phyloP scores from a whole-genome alignment of 768 basidiomycete species.

The Mycena crocata region DNA sequence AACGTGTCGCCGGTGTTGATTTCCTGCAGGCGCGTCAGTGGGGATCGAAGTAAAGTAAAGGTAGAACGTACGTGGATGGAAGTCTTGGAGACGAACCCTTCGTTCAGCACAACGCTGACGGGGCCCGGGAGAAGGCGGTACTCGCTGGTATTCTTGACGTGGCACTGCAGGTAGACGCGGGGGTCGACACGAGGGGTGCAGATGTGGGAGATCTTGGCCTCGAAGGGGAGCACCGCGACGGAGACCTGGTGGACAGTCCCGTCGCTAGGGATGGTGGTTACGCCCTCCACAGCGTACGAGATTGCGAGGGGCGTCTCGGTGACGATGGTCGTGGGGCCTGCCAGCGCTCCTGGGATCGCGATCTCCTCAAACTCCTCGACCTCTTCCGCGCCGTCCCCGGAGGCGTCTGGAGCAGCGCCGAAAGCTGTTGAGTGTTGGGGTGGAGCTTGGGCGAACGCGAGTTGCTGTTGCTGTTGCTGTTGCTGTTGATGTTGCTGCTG shows the following conservation, averaged over 20 bases:
- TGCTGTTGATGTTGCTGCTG: no score
- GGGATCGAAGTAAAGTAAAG: neutral
- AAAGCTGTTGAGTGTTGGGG: neutral
- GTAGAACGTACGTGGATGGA: conserved; percentile 51
- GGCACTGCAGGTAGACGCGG: conserved; percentile 63
- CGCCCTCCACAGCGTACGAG: conserved; percentile 62
- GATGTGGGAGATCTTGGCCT: conserved; percentile 58
- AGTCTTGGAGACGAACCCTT: conserved; percentile 67
- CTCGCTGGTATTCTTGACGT: conserved; percentile 68
- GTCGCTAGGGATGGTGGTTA: conserved; percentile 65
- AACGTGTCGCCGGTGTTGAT: conserved; percentile 64
- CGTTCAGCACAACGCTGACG: conserved; percentile 67
- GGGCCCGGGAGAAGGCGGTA: conserved; percentile 66
- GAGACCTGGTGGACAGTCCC: conserved; percentile 66
- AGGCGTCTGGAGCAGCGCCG: neutral
- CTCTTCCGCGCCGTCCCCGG: conserved; percentile 15
- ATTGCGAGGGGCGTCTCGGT: conserved; percentile 65
- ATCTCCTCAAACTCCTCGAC: conserved; percentile 48
- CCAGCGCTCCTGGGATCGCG: conserved; percentile 34
- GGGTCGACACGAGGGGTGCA: conserved; percentile 62
- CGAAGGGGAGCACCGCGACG: conserved; percentile 61
- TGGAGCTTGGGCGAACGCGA: neutral
- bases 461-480: neutral
- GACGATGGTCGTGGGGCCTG: conserved; percentile 56
- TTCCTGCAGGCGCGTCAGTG: conserved; percentile 46